Evolutionary conservation across 176 grass and related monocot genomes (phyloP), one percentile per base, ranked within the genome.

Genomic region (Echinochloa phyllopogon): DNA sequence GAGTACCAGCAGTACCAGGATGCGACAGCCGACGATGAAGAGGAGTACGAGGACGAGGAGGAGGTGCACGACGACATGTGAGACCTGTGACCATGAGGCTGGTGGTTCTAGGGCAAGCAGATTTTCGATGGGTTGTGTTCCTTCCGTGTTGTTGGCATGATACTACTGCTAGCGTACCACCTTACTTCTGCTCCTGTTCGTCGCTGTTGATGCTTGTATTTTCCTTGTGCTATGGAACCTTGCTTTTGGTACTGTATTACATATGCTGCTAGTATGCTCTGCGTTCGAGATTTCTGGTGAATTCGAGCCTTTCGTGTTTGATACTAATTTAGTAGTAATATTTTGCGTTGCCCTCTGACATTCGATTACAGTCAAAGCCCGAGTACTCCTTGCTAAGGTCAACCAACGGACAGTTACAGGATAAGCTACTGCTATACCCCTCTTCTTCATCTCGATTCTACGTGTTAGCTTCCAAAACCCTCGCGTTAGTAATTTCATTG

Each of bases 1-100:
- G 94, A 97, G 85, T 97, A 97, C 65, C 94, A 97, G 89, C 94
- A 94, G 78, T 97, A 94, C 39, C 92, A 94, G 79, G 92, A 94
- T n/a, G 92, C 92, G 0, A 91, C 92, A 0, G 92, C 89, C 0
- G 89, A 94, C 4, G 89, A 94, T 0, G 91, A 93, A 49, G 86
- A 69, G 2, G 92, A 90, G 60, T 90, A 94, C 2, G 88, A 91
- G 66, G 92, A 91, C 1, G 92, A 94, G 24, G 80, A 90, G 6
- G 91, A 89, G 8, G 80, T 33, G 29, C 29, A 72, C 65, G 83
- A 90, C 0, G 75, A 90, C 48, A 78, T 90, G 66, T 90, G 83
- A 90, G 37, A 24, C 13, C 6, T 56, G 40, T 53, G 50, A 36
- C 77, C 67, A 56, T 56, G 33, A 14, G 18, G 49, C 29, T 71